Evolutionary conservation across 805 yeast species (phyloP), one percentile per base, ranked within the genome.

Genomic region (Suhomyces prunicola): DNA sequence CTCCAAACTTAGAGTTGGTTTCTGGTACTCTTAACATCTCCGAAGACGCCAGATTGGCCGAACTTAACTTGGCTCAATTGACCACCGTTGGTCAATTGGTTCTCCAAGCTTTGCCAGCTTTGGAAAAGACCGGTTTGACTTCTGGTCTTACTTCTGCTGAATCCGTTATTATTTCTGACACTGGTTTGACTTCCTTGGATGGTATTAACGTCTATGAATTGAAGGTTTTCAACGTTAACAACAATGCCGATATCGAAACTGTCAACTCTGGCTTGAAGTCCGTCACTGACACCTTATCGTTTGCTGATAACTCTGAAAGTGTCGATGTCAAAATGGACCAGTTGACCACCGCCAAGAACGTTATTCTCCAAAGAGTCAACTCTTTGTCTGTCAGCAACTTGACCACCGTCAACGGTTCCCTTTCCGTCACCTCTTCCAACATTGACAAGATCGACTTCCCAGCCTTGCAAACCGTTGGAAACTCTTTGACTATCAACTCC

Each of bases 101-200:
- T 72, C 85, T 88, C 77, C 81, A 83, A 66, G 90, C 97, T 62
- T 82, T 94, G 71, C 97, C 97, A 68, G 93, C 91, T 61, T 84
- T 93, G 67, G 72, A 77, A 61, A 66, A 73, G 51, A 82, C 91
- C 61, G 84, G 87, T 73, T 88, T 93, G 73, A 67, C 76, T 50
- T 55, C 76, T 46, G 88, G 88, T 72, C 82, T 94, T 66, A 80
- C 88, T 64, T 78, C 85, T 62, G 92, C 96, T 67, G 82, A 83
- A 68, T 73, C 82, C 54, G 80, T 93, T 62, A 69, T 77, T 69
- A 81, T 88, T 64, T 82, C 93, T 50, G 92, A 88, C 76, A 88
- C 94, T 59, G 78, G 84, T 61, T 79, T 88, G 68, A 79, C 79
- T 65, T 74, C 86, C 48, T 81, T 88, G 66, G 82, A 80, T 52